These are phyloP conservation scores for Odonthalia washingtoniensis DNA, from an alignment of 31 red algal species.

Conservation along the genomic window DNA sequence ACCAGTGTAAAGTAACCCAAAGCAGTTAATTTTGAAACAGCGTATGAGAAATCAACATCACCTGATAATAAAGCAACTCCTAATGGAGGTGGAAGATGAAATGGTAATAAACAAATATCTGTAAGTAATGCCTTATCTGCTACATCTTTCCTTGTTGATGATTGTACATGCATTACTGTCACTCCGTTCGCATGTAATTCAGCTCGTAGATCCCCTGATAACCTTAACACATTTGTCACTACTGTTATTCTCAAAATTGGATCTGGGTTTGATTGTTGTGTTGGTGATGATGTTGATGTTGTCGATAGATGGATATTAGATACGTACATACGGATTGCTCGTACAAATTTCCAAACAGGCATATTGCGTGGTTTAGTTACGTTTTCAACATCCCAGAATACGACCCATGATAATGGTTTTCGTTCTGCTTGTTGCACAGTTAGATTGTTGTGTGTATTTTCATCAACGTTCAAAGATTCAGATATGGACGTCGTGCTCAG, in stretches of 20 bases:
- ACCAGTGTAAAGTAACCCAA: slow-evolving; percentile 59
- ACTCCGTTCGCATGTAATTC: slow-evolving; percentile 58
- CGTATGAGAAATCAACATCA: slow-evolving; percentile 69
- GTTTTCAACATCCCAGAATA: slow-evolving; percentile 78
- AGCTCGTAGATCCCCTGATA: slow-evolving; percentile 29
- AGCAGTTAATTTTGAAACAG: slow-evolving; percentile 36
- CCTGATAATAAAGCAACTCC: slow-evolving; percentile 64
- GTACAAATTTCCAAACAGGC: slow-evolving; percentile 22
- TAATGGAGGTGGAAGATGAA: slow-evolving; percentile 46
- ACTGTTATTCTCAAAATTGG: slow-evolving; percentile 58
- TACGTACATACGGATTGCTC: slow-evolving; percentile 30
- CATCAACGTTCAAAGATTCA: no score
- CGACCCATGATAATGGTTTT: slow-evolving; percentile 45
- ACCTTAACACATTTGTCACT: slow-evolving; percentile 44
- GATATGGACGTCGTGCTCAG: no score
- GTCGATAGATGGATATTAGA: no score
- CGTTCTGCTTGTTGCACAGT: no score
- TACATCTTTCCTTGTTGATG: slow-evolving; percentile 54
- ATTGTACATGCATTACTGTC: slow-evolving; percentile 54
- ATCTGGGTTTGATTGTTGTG: background rate
- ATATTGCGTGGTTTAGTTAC: slow-evolving; percentile 30
- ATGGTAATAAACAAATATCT: slow-evolving; percentile 59
- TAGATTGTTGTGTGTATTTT: no score
- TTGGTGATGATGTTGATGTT: no score
- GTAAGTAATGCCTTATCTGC: slow-evolving; percentile 68